Conservation (phyloP, 2,329 filamentous ascomycete species). For the Acrocalymma vagum region DNA sequence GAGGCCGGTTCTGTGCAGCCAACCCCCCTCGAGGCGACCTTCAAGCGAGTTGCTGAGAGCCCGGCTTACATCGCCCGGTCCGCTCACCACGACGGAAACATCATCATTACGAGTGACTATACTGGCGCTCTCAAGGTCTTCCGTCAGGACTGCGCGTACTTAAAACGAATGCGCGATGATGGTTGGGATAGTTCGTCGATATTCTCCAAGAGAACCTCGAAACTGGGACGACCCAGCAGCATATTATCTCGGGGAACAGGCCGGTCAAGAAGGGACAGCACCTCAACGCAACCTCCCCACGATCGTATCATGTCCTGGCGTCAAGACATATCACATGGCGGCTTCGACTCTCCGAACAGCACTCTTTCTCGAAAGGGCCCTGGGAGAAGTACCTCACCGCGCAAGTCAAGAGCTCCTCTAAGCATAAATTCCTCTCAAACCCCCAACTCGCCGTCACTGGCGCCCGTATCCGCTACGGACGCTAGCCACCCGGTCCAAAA, state of each 20-base stretch:
- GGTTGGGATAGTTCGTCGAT: slow-evolving; percentile 83
- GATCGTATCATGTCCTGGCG: slow-evolving; percentile 92
- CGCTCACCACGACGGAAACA: slow-evolving; percentile 82
- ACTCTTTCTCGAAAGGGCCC: slow-evolving; percentile 24
- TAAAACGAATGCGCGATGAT: slow-evolving; percentile 69
- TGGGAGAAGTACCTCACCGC: slow-evolving; percentile 58
- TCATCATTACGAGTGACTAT: slow-evolving; percentile 90
- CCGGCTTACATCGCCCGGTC: slow-evolving; percentile 81
- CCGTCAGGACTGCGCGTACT: slow-evolving; percentile 88
- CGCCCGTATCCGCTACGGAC: slow-evolving; percentile 17
- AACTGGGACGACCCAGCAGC: slow-evolving; percentile 60
- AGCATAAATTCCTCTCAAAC: slow-evolving; percentile 24
- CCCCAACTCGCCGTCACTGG: slow-evolving; percentile 27
- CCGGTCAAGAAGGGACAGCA: slow-evolving; percentile 55
- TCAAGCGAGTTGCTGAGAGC: slow-evolving; percentile 65
- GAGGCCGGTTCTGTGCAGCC: slow-evolving; percentile 47
- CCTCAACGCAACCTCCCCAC: slow-evolving; percentile 60
- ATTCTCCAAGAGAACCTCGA: slow-evolving; percentile 75
- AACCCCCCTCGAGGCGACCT: slow-evolving; percentile 43
- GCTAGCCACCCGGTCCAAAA: slow-evolving; percentile 18
- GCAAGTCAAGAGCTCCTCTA: slow-evolving; percentile 48
- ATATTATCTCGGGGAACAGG: slow-evolving; percentile 63
- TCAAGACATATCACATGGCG: slow-evolving; percentile 69
- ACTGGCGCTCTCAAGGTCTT: slow-evolving; percentile 92
- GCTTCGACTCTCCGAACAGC: slow-evolving; percentile 51